Conservation (phyloP, 495 filamentous ascomycete genomes). For the Daldinia vernicosa region DNA sequence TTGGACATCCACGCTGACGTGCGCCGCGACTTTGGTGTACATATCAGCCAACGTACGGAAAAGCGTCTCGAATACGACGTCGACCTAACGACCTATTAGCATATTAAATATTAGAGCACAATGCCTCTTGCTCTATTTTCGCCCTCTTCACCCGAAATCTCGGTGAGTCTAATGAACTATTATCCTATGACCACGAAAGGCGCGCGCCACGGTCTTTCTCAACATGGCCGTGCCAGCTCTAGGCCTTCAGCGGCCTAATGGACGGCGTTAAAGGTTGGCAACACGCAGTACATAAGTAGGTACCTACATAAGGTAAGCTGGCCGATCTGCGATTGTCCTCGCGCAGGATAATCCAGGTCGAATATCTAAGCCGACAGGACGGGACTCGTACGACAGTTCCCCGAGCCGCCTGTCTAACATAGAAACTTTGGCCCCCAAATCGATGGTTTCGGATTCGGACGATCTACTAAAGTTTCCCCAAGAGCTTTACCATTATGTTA, state of each 20-base stretch:
- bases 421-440: constrained; percentile 17
- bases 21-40: constrained; percentile 6
- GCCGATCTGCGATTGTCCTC: constrained; percentile 18
- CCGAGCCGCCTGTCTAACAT: constrained; percentile 13
- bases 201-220: background rate
- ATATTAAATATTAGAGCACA: background rate
- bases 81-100: background rate
- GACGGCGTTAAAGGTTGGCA: constrained; percentile 5
- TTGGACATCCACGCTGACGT: constrained; percentile 22
- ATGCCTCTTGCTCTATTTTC: background rate
- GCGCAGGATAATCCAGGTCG: constrained; percentile 14
- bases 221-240: background rate
- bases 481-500: background rate
- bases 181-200: background rate
- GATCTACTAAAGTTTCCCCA: background rate
- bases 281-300: background rate
- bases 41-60: constrained; percentile 6
- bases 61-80: background rate
- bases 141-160: constrained; percentile 1
- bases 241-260: background rate
- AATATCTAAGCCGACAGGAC: constrained; percentile 17
- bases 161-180: background rate
- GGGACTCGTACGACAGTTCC: constrained; percentile 21
- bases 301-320: background rate
- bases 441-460: background rate